Percentiles rank a stretch among this genome's conserved stretches.
Evolutionary conservation across 257 asterid genomes (phyloP).

Genomic region (Craterostigma plantagineum): DNA sequence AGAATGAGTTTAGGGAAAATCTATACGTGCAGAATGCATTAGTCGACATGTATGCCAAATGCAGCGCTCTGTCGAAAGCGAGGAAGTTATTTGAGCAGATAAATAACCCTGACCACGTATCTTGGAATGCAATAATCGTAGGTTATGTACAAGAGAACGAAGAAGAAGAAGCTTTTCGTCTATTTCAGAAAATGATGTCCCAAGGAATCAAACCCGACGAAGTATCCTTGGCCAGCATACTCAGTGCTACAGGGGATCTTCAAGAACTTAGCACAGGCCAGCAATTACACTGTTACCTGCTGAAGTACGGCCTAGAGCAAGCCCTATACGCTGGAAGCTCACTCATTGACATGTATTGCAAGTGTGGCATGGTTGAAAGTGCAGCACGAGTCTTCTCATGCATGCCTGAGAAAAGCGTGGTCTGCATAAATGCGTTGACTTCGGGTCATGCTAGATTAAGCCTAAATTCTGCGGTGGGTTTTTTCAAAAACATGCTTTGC

Average conservation of each 20-base stretch:
- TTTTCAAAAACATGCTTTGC: constrained; percentile 32
- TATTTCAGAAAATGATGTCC: constrained; percentile 45
- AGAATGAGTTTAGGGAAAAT: constrained; percentile 36
- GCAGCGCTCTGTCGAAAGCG: constrained; percentile 41
- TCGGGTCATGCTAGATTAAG: constrained; percentile 45
- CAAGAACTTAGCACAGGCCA: constrained; percentile 39
- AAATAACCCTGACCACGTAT: constrained; percentile 39
- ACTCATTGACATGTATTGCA: constrained; percentile 79
- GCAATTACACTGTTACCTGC: constrained; percentile 51
- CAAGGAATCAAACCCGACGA: constrained; percentile 59
- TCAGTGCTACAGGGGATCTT: constrained; percentile 50
- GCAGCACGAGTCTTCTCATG: constrained; percentile 40
- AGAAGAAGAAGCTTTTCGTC: constrained; percentile 44
- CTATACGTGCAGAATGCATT: constrained; percentile 70
- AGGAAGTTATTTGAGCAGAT: constrained; percentile 45
- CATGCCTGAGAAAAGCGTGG: constrained; percentile 49
- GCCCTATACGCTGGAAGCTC: constrained; percentile 64
- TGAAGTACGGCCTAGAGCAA: constrained; percentile 57
- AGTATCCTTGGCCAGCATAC: constrained; percentile 68
- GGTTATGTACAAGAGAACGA: constrained; percentile 65
- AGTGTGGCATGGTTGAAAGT: constrained; percentile 44
- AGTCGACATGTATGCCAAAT: constrained; percentile 87
- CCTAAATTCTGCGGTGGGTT: constrained; percentile 22
- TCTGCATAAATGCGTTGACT: constrained; percentile 54
- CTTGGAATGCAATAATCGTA: constrained; percentile 81